phyloP scores from a whole-genome alignment of 1,284 basidiomycete genomes.

The Apiotrichum gamsii region DNA sequence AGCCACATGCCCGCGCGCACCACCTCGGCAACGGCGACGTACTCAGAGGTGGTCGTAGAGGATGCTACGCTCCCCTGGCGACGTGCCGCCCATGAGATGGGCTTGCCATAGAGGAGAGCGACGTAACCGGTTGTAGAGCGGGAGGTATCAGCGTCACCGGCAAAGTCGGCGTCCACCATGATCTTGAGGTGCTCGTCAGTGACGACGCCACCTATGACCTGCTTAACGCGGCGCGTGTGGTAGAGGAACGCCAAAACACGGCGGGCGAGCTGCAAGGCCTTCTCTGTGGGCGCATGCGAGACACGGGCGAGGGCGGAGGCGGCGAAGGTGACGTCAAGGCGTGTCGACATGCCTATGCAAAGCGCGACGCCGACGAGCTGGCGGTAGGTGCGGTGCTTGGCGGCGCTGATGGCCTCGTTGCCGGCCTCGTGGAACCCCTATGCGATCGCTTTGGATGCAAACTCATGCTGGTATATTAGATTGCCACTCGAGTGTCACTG shows the following conservation, averaged over 20 bases:
- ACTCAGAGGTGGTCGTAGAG: constrained; percentile 50
- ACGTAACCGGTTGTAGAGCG: constrained; percentile 47
- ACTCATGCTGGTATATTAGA: constrained; percentile 28
- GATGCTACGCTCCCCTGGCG: constrained; percentile 44
- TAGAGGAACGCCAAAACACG: constrained; percentile 49
- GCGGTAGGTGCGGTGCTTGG: no score
- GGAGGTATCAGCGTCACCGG: constrained; percentile 1
- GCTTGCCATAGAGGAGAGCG: constrained; percentile 34
- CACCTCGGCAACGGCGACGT: constrained; percentile 51
- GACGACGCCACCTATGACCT: constrained; percentile 34
- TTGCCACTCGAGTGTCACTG: no score
- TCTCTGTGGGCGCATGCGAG: constrained; percentile 10
- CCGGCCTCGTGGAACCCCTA: constrained; percentile 16
- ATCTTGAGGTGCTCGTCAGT: background rate
- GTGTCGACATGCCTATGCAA: constrained; percentile 22
- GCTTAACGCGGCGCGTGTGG: constrained; percentile 28
- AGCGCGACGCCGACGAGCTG: constrained; percentile 28
- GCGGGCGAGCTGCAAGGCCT: constrained; percentile 48
- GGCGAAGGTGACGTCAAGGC: constrained; percentile 33
- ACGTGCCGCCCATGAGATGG: constrained; percentile 47
- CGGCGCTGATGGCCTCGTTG: no score
- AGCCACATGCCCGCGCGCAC: constrained; percentile 48
- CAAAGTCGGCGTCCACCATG: constrained; percentile 3
- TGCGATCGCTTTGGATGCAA: constrained; percentile 21
- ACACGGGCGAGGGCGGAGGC: constrained; percentile 23